These are phyloP conservation scores for Zostera marina DNA, from an alignment of 116 monocot species.

Conservation along the genomic window DNA sequence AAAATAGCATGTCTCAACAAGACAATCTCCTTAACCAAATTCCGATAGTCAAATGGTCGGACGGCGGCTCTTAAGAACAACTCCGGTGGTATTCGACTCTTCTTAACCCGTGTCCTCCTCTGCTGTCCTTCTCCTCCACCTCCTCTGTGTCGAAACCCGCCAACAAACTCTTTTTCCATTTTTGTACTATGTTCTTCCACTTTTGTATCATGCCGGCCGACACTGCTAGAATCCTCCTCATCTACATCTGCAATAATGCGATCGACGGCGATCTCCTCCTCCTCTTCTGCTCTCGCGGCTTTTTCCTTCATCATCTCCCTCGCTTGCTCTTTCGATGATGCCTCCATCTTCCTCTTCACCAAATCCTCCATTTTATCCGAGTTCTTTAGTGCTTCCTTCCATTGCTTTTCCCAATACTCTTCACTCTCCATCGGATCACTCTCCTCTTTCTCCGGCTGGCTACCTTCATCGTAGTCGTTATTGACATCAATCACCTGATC, in stretches of 20 bases:
- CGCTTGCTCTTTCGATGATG: conserved; percentile 23
- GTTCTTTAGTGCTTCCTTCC: conserved; percentile 54
- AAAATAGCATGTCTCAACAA: conserved; percentile 75
- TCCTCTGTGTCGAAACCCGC: background rate
- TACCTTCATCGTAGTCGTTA: conserved; percentile 5
- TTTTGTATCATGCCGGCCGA: too few relatives aligned
- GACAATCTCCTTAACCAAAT: conserved; percentile 96
- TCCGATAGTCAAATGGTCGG: conserved; percentile 78
- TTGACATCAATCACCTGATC: conserved; percentile 7
- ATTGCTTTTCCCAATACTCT: conserved; percentile 76
- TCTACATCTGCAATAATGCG: background rate
- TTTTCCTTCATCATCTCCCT: conserved; percentile 21
- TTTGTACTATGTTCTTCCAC: background rate
- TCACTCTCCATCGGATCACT: conserved; percentile 41
- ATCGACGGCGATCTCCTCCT: background rate
- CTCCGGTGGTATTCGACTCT: conserved; percentile 41
- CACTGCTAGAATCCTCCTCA: too few relatives aligned
- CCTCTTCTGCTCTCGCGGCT: conserved; percentile 9
- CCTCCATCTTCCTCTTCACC: conserved; percentile 51
- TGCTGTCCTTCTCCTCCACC: background rate
- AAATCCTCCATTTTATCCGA: conserved; percentile 64
- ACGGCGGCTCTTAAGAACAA: conserved; percentile 70
- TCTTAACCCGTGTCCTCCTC: conserved; percentile 19
- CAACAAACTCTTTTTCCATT: conserved; percentile 9
- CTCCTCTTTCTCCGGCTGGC: conserved; percentile 5